Evolutionary conservation across 2,329 filamentous ascomycete species (phyloP), one percentile per base, ranked within the genome.

Genomic region (Tothia fuscella): DNA sequence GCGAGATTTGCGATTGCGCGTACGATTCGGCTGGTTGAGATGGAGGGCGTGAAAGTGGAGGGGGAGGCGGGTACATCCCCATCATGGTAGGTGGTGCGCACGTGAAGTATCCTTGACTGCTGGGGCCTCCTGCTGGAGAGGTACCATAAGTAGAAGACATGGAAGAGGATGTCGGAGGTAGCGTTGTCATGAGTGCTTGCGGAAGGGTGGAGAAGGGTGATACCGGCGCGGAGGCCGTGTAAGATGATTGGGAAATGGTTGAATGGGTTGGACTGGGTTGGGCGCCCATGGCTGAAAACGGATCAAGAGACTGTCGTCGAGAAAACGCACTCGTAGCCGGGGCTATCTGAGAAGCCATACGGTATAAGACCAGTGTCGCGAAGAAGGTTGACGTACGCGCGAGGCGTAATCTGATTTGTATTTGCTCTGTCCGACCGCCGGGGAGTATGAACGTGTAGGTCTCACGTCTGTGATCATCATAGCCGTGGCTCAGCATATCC

Each of bases 401-500:
- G 2, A 46, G 34, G n/a, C 29, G 20, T 4, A 46, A 26, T 10
- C 35, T 14, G 13, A 29, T 20, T 6, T 40, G 33, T 10, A 46
- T 21, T 4, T 39, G 21, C 29, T 41, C 43, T 22, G 25, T 26
- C 28, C 22, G 38, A 10, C 36, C 28, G 20, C 25, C 38, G 12
- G 38, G 13, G 17, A 39, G 17, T 10, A 20, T 20, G 29, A 47
- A 47, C 17, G 28, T 36, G 12, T 20, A 41, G 3, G 21, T 33
- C 13, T 47, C 38, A 14, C 29, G 26, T n/a, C 42, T 44, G n/a
- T n/a, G n/a, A 16, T 47, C 44, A 6, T 19, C 25, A 25, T 21
- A 47, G 20, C 62, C 63, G 19, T 62, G 60, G 25, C 62, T 66
- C 32, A 65, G 56, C 30, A 57, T 55, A 16, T 67, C 65, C 12